Evolutionary conservation across 2,329 filamentous ascomycete genomes (phyloP).

Genomic region (Neopestalotiopsis rosae): DNA sequence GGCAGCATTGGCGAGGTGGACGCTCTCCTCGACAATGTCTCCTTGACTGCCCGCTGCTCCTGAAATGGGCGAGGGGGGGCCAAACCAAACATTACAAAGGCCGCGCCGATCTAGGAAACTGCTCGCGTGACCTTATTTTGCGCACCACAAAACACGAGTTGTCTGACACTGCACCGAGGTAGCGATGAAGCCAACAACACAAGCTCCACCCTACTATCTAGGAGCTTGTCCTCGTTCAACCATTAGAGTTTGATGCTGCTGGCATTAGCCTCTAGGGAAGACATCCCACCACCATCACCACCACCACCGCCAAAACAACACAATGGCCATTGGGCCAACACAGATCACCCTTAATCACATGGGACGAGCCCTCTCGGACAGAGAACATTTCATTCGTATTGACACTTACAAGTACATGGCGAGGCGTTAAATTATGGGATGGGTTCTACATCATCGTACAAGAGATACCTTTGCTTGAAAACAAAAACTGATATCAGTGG

Average conservation of each 20-base stretch:
- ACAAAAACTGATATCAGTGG: background rate
- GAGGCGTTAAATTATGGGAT: background rate
- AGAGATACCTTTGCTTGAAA: background rate
- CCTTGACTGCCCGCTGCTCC: background rate
- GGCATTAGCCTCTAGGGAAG: background rate
- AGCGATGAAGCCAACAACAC: background rate
- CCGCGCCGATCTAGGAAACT: background rate
- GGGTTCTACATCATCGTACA: constrained; percentile 1
- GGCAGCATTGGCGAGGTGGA: constrained; percentile 8
- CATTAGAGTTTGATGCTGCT: background rate
- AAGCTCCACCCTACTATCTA: background rate
- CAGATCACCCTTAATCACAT: background rate
- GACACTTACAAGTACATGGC: background rate
- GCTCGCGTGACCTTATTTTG: background rate
- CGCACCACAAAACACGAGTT: background rate
- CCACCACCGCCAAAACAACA: background rate
- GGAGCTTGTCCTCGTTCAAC: background rate
- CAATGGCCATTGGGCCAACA: background rate
- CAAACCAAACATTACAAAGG: background rate
- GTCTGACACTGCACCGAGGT: background rate
- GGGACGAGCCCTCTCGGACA: background rate
- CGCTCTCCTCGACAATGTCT: constrained; percentile 5
- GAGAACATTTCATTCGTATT: background rate
- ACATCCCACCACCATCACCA: background rate
- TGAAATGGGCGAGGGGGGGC: background rate